Conservation (phyloP, 805 yeast genomes). For the Dipodascus geniculatus region DNA sequence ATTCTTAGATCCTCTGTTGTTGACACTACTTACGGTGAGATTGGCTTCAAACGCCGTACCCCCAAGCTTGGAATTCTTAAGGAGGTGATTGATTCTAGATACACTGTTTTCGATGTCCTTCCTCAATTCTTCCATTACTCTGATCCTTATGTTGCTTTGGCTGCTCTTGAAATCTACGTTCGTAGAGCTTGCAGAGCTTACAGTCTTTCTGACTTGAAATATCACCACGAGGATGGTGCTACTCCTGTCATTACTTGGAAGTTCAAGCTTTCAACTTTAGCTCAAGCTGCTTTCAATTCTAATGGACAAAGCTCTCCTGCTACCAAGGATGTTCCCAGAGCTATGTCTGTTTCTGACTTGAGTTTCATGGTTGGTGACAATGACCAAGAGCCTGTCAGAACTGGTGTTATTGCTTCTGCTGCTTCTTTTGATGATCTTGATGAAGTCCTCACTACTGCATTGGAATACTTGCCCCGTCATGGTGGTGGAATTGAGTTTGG, state of each 20-base stretch:
- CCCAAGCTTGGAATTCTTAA: conserved; percentile 73
- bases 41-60: conserved; percentile 58
- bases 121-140: conserved; percentile 76
- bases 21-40: conserved; percentile 80
- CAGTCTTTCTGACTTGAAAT: conserved; percentile 65
- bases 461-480: conserved; percentile 49
- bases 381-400: conserved; percentile 58
- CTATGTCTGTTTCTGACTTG: conserved; percentile 86
- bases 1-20: conserved; percentile 86
- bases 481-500: conserved; percentile 29
- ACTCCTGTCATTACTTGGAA: conserved; percentile 77
- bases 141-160: conserved; percentile 84
- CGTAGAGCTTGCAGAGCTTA: conserved; percentile 97
- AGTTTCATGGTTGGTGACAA: conserved; percentile 65
- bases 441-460: conserved; percentile 62
- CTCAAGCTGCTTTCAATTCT: conserved; percentile 56
- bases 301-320: conserved; percentile 12
- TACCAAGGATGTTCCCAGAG: conserved; percentile 31
- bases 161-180: conserved; percentile 93
- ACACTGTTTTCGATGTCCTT: conserved; percentile 91
- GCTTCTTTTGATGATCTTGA: conserved; percentile 83
- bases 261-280: conserved; percentile 69
- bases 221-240: conserved; percentile 34
- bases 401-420: conserved; percentile 75
- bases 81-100: conserved; percentile 93